Evolutionary conservation across 1,284 basidiomycete species (phyloP), one percentile per base, ranked within the genome.

Genomic region (Coniferiporia weirii): DNA sequence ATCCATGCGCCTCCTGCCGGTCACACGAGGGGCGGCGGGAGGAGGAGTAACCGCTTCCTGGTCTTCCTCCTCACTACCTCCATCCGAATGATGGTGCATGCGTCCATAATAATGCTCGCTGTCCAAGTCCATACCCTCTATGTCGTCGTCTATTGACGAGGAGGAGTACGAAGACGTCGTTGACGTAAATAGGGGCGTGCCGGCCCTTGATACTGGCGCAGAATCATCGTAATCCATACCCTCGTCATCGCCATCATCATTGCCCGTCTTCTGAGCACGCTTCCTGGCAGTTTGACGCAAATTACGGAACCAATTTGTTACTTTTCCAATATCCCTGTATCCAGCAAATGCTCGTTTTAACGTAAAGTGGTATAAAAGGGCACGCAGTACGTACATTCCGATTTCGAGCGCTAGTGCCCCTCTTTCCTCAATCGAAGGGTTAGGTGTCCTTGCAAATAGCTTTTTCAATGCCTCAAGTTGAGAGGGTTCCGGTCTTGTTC

Each of bases 271-370:
- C 19, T 44, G 48, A 17, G 70, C 68, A 20, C 85, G 81, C 71
- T 83, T 87, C 57, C 87, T 76, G 36, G 85, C 78, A 8, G 85
- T 88, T 72, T 89, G 87, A 47, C 87, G 79, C 60, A 89, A 75
- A 69, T 91, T 91, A 45, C 89, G 78, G 77, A 90, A 91, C 89
- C 88, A 91, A 70, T 91, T 91, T n/a, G 87, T 89, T 52, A 91
- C 87, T 72, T 88, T 89, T 66, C 83, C 83, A 60, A 89, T 71
- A 70, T 91, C 87, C 87, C 87, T 89, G 60, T 52, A 44, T 4
- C 66, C 62, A 59, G 63, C 65, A 59, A 57, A 52, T 60, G 66
- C 54, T 63, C 35, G 54, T 20, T 53, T 64, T 56, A 32, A 51
- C 60, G 20, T 57, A 52, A 50, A 48, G 58, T 60, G 54, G 44